A percentile compares a stretch with the other conserved stretches of the same genome.
Conservation (phyloP, 768 basidiomycete genomes). For the Lactifluus subvellereus region DNA sequence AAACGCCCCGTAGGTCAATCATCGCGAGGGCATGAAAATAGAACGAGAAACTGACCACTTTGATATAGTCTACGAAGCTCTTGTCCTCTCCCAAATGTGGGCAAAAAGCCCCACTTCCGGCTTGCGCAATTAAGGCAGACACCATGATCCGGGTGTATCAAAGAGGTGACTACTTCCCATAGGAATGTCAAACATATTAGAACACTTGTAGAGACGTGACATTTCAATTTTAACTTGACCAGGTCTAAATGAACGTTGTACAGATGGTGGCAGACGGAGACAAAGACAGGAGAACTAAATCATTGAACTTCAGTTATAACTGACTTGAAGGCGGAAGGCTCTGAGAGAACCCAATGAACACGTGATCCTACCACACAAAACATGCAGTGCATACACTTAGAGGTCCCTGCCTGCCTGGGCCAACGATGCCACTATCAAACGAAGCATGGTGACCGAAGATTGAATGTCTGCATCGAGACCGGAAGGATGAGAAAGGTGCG, state of each 20-base stretch:
- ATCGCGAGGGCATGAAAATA: neutral
- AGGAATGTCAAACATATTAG: neutral
- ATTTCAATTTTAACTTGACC: neutral
- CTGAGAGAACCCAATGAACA: too few relatives aligned
- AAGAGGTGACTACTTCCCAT: neutral
- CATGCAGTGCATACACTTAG: too few relatives aligned
- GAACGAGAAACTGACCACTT: neutral
- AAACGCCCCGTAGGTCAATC: neutral
- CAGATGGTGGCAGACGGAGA: neutral
- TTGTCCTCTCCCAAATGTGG: neutral
- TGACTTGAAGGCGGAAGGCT: too few relatives aligned
- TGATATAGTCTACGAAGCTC: constrained; percentile 2
- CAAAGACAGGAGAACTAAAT: neutral
- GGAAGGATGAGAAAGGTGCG: too few relatives aligned
- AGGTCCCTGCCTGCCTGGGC: too few relatives aligned
- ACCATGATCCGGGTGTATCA: neutral
- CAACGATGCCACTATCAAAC: too few relatives aligned
- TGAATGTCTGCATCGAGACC: too few relatives aligned
- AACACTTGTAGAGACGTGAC: neutral
- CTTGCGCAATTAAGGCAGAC: neutral
- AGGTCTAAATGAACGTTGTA: too few relatives aligned
- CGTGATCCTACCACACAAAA: too few relatives aligned
- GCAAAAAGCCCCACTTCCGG: neutral
- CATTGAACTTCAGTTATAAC: too few relatives aligned
- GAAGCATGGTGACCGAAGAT: too few relatives aligned